Conservation (phyloP, 1,139 yeast species). For the Lodderomyces margitis region DNA sequence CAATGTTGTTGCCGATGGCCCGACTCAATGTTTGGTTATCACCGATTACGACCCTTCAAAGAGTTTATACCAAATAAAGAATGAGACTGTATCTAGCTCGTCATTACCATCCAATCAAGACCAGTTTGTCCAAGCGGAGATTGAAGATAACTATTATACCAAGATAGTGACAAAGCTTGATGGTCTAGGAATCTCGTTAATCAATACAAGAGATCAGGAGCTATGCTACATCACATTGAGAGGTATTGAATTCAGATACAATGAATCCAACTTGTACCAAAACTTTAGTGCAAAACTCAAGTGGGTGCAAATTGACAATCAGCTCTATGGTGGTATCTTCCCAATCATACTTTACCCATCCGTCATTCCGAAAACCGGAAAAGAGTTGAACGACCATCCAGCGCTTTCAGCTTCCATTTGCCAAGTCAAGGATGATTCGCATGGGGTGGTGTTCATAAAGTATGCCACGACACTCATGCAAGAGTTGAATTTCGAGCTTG, state of each 20-base stretch:
- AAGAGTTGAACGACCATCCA: constrained; percentile 87
- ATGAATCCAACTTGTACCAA: constrained; percentile 82
- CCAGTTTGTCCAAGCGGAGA: constrained; percentile 64
- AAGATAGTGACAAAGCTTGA: constrained; percentile 67
- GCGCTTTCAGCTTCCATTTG: constrained; percentile 84
- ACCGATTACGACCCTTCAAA: constrained; percentile 77
- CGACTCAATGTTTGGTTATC: constrained; percentile 82
- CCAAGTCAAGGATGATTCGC: constrained; percentile 80
- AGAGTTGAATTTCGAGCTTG: constrained; percentile 88
- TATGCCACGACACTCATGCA: constrained; percentile 88
- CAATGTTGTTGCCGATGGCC: constrained; percentile 95
- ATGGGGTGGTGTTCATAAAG: constrained; percentile 86
- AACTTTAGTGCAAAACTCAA: constrained; percentile 77
- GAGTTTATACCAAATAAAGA: constrained; percentile 63
- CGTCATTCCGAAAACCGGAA: constrained; percentile 79
- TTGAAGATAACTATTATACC: constrained; percentile 66
- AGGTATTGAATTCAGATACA: constrained; percentile 78
- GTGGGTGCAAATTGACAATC: constrained; percentile 95
- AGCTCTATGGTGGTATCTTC: constrained; percentile 80
- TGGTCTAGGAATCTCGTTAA: constrained; percentile 86
- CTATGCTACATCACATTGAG: constrained; percentile 76
- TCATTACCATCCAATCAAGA: constrained; percentile 20
- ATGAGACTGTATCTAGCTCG: constrained; percentile 19
- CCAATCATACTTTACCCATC: constrained; percentile 93
- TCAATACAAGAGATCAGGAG: constrained; percentile 71